Evolutionary conservation across 2,329 filamentous ascomycete species (phyloP).

Genomic region (Hypocreales sp.): DNA sequence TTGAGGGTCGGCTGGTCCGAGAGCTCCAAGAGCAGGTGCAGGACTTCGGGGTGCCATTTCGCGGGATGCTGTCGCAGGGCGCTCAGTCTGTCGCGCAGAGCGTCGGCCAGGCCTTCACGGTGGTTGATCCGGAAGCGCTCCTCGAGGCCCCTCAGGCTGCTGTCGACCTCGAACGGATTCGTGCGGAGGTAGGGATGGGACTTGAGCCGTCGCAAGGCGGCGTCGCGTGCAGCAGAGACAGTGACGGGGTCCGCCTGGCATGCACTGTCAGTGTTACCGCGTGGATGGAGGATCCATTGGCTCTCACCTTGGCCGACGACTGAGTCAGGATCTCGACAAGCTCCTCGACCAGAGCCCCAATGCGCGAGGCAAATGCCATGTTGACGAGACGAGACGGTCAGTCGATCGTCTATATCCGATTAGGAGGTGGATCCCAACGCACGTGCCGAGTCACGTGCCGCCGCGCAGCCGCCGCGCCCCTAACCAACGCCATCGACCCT

Average conservation of each 20-base stretch:
- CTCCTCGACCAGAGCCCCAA: slow-evolving; percentile 52
- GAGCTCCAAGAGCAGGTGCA: slow-evolving; percentile 65
- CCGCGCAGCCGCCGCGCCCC: no score
- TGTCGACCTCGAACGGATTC: slow-evolving; percentile 59
- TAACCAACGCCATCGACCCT: no score
- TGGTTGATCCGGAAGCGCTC: slow-evolving; percentile 76
- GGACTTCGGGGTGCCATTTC: slow-evolving; percentile 63
- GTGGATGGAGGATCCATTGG: no score
- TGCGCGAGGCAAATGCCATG: slow-evolving; percentile 58
- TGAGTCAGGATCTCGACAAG: slow-evolving; percentile 50
- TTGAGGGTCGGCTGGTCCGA: slow-evolving; percentile 67
- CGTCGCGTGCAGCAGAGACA: slow-evolving; percentile 30
- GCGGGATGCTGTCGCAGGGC: slow-evolving; percentile 36
- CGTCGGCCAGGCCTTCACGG: slow-evolving; percentile 64
- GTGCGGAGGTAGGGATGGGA: slow-evolving; percentile 46
- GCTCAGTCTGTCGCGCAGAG: slow-evolving; percentile 42
- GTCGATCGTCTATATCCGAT: no score
- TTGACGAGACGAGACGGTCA: background rate
- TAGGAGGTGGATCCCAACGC: no score
- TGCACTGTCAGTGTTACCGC: no score
- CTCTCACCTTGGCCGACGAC: slow-evolving; percentile 33
- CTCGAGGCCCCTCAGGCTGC: slow-evolving; percentile 53
- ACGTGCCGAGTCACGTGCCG: no score
- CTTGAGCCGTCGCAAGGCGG: slow-evolving; percentile 33
- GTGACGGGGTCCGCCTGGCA: no score